Base-by-base conservation (phyloP, 495 filamentous ascomycete species). In the Penicillium herquei region DNA sequence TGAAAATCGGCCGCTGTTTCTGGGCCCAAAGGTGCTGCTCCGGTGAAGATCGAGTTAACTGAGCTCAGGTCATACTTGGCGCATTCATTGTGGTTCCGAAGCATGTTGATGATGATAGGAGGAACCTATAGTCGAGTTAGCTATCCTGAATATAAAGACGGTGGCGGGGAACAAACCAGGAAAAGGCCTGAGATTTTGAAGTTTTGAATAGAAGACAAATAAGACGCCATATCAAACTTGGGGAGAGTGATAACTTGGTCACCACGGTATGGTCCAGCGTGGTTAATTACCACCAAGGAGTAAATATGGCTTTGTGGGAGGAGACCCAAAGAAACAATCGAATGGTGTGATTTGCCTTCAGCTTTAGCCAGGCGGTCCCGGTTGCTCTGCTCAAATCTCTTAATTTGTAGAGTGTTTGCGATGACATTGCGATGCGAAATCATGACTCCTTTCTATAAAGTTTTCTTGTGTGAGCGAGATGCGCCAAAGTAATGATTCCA, bases 281-380 rank as follows among this genome's bases (percentile, higher is more conserved):
- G 90, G 43, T 81, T 86, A 34, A 91, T 84, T 1, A 93, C 87
- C 9, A 94, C 86, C 31, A 96, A 72, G 3, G 83, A 83, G 64
- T 96, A 96, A 56, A 96, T 96, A 68, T 96, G 92, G 54, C 84
- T 90, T 56, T 92, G 82, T 0, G 92, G 92, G 4, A 96, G 76
- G 10, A 96, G 78, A 5, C 90, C 91, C 3, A 96, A 75, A 3
- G 64, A 68, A 3, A 83, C 82, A 45, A 93, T 81, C 84, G 39
- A 70, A 73, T 5, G 63, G 55, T 33, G 68, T 57, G 50, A 73
- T 26, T 4, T 51, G 39, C 57, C 59, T 9, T 75, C 73, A 1
- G 64, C 58, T 31, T 77, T 62, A 34, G 63, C 71, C 39, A 70
- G 57, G 5, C 63, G 56, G 1, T 76, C 63, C 26, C 83, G 74